Evolutionary conservation across 2,329 filamentous ascomycete genomes (phyloP).

Genomic region (Cladosporium austrohemisphaericum): DNA sequence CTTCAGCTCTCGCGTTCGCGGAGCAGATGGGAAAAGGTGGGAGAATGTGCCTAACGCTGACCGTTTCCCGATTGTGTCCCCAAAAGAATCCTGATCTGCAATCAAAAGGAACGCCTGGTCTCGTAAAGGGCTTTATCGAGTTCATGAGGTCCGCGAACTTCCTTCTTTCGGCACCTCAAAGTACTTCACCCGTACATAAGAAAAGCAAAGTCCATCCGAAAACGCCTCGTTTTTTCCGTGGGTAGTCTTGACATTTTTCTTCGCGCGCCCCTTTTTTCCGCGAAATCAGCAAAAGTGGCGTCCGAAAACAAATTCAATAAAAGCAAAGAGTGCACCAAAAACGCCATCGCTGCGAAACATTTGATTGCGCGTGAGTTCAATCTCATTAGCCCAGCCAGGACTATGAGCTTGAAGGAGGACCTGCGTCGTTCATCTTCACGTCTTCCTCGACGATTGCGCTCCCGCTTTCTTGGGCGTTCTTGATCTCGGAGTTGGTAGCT

Average conservation of each 20-base stretch:
- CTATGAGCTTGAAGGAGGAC: slow-evolving; percentile 1
- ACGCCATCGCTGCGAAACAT: slow-evolving; percentile 8
- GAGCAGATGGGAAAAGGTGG: neutral
- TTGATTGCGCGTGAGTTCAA: too few relatives aligned
- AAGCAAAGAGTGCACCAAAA: slow-evolving; percentile 5
- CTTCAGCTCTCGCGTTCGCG: neutral
- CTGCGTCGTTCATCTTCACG: slow-evolving; percentile 28
- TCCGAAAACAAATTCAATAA: neutral
- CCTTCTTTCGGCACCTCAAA: too few relatives aligned
- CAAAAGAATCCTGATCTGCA: too few relatives aligned
- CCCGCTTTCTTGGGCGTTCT: slow-evolving; percentile 11
- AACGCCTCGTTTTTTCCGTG: slow-evolving; percentile 2
- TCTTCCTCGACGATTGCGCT: slow-evolving; percentile 27
- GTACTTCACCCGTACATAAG: neutral
- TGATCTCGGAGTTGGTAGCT: slow-evolving; percentile 23
- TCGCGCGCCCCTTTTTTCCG: neutral
- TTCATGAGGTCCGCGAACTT: too few relatives aligned
- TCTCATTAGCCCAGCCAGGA: too few relatives aligned
- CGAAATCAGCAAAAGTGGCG: neutral
- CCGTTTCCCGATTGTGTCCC: too few relatives aligned
- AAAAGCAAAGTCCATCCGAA: neutral
- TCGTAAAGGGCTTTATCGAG: too few relatives aligned
- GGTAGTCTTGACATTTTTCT: slow-evolving; percentile 7
- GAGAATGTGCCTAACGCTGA: neutral
- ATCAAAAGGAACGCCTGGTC: too few relatives aligned